Base-by-base conservation (phyloP, 805 yeast genomes). In the Starmerella sp. region DNA sequence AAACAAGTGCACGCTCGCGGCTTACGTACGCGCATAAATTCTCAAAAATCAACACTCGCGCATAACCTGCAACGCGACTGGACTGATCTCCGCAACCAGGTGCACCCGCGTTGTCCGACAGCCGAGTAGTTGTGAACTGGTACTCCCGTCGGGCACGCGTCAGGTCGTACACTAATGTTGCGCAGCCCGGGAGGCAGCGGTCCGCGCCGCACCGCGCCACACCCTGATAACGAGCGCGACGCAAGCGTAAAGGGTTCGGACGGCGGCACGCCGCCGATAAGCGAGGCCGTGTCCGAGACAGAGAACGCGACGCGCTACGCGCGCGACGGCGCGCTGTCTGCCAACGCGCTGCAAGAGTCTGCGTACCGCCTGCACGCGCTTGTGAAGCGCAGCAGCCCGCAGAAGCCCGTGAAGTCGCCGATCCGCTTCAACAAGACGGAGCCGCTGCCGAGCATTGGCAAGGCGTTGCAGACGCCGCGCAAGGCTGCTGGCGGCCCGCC, bases 341-440 rank as follows among this genome's bases (percentile, higher is more conserved):
- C 8, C 9, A 46, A 46, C n/a, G 38, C 49, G 7, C 39, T 46
- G 14, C 49, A 46, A 13, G 49, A 46, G 39, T 46, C 49, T 17
- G 49, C 49, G 11, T 34, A 46, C 22, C 49, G 49, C 8, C n/a
- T 46, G 30, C 49, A 46, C 22, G 49, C 49, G 11, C 49, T 46
- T 10, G 49, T 46, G 39, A 46, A 46, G n/a, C 49, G 49, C 9
- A 46, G 15, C 49, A 46, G 39, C 30, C 49, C 49, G 30, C 49
- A 46, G 34, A 32, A 34, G 49, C 14, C 15, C 5, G n/a, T 31
- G 6, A 11, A 5, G 39, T 46, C 49, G 30, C 49, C 49, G 13
- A 34, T 46, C 9, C 38, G 49, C 14, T 46, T 34, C 38, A 32
- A 46, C 39, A 46, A 46, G 30, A 46, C 49, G 15, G 49, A 32